Evolutionary conservation across 306 rosid genomes (phyloP), one percentile per base, ranked within the genome.

Genomic region (Rosa persica): DNA sequence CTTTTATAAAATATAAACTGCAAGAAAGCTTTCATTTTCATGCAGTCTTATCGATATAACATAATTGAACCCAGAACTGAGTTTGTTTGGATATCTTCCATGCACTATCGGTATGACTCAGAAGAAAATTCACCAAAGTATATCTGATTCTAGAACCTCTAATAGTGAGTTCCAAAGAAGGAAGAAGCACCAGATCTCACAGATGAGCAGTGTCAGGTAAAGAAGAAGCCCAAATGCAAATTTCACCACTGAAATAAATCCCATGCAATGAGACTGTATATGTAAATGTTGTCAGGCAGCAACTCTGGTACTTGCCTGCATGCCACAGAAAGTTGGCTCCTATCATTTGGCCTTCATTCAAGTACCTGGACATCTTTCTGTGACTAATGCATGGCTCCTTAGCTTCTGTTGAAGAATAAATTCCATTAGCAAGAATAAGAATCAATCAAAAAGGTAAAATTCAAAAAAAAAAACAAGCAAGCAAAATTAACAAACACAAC

Each of bases 141-240:
- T 92, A 92, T 67, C 89, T 90, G 76, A 82, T 81, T 71, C 97
- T 97, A 27, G 95, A 89, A 80, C 96, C 97, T 85, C 90, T 86
- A 30, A 23, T 92, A 89, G 52, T 82, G 83, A 73, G 92, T 83
- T 74, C 91, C 97, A 64, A 87, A 66, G 85, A 85, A 90, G 64
- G 92, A 87, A 76, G 90, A 89, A 70, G 87, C 83, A 16, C 98
- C 89, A 70, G 92, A 88, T 85, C 98, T 88, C 80, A 90, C 90
- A 74, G 90, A 87, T 58, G 97, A 57, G 95, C 88, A 77, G 84
- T 90, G 75, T 92, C 97, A 9, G 97, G 92, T 82, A 86, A 92
- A 83, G 95, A 94, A 76, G 97, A 97, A 86, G 95, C 90, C 97
- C 98, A 94, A 23, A 94, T 81, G 85, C 93, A 90, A 76, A 92